Percentiles rank a stretch among this genome's conserved stretches.
These are phyloP conservation scores for Scheffersomyces cryptocercus DNA, from an alignment of 1,139 yeast genomes.

Conservation along the genomic window DNA sequence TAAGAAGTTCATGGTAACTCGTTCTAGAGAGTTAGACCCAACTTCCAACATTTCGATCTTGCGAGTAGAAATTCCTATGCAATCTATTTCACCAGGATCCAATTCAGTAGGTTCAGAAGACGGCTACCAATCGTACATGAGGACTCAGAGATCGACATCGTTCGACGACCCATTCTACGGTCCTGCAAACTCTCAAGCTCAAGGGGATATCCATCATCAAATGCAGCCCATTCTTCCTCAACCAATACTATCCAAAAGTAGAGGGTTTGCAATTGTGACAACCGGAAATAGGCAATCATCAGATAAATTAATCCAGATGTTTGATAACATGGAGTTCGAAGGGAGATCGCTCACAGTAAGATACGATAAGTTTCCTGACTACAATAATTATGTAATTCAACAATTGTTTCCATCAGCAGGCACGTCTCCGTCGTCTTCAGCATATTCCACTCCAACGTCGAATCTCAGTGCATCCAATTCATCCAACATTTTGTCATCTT, in stretches of 20 bases:
- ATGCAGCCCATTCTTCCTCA: not conserved
- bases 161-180: not conserved
- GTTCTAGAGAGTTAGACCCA: conserved; percentile 26
- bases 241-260: conserved; percentile 22
- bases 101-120: not conserved
- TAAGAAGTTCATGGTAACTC: conserved; percentile 44
- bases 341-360: conserved; percentile 64
- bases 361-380: conserved; percentile 51
- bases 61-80: conserved; percentile 60
- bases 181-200: not conserved
- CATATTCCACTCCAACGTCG: not conserved
- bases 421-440: not conserved
- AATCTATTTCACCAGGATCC: conserved; percentile 10
- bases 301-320: conserved; percentile 46
- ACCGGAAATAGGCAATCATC: conserved; percentile 54
- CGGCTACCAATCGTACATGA: not conserved
- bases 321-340: conserved; percentile 54
- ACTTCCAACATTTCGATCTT: conserved; percentile 32
- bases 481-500: not conserved
- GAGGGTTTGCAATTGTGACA: conserved; percentile 69
- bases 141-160: not conserved
- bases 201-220: not conserved
- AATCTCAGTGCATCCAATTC: conserved; percentile 1
- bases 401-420: conserved; percentile 21
- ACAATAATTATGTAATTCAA: conserved; percentile 34